Base-by-base conservation (phyloP, 331 rosid genomes). In the Saraca asoca region DNA sequence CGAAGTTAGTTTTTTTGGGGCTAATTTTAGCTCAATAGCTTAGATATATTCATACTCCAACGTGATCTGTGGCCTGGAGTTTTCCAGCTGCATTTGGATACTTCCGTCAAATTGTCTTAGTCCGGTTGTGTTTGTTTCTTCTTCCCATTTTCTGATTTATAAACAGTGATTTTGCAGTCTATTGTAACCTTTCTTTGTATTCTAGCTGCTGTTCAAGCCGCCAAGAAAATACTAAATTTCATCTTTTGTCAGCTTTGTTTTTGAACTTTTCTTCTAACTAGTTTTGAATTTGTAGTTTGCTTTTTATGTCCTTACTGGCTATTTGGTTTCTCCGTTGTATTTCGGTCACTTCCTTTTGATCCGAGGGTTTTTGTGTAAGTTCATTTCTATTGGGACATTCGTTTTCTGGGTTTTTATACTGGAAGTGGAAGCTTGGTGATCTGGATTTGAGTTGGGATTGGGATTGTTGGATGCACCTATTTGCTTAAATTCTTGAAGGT, bases 71-170 rank as follows among this genome's bases (percentile, higher is more conserved):
- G 42, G 29, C 64, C 62, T 72, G 66, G 65, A 35, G 15, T 24
- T 77, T 65, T 69, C 81, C 88, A 49, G 85, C 87, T 69, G 51
- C 87, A 70, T 80, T 84, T 82, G 54, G 85, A 74, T 48, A 74
- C 84, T 66, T 83, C 78, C 78, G 68, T 75, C 66, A 20, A 41
- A 52, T 58, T 64, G 71, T 64, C 67, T 78, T 44, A 34, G 48
- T 41, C 56, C 14, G 37, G 7, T 46, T 55, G 29, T 50, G 5
- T 56, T 54, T 48, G 56, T 68, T 54, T 37, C 45, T 35, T 45
- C 52, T 53, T 66, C 45, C 29, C 45, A 39, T 9, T 18, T 38
- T 50, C 58, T 19, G 66, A 75, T 79, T 85, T 56, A 65, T 51
- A 62, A 62, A 29, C 19, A 51, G 62, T 71, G 20, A 9, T 19